Base-by-base conservation (phyloP, 257 asterid species). In the Solanum verrucosum region DNA sequence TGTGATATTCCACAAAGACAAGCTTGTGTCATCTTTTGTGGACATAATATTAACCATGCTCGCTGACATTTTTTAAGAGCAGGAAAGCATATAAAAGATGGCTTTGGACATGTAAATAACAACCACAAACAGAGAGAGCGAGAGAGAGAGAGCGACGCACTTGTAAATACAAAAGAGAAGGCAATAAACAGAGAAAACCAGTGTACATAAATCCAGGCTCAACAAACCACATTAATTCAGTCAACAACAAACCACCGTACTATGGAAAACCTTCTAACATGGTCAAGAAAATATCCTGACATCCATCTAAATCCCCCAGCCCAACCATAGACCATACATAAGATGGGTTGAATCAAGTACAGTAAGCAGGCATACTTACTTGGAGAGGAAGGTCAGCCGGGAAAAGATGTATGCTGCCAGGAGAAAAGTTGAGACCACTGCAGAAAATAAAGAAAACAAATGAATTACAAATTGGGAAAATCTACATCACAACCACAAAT, bases 381-480 rank as follows among this genome's bases (percentile, higher is more conserved):
- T 95, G 93, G 59, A 77, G 46, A 84, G 97, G 93, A 21, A 88
- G 87, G 74, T 92, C 94, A 27, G 94, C 95, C 1, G 95, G 91
- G 90, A 93, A 96, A 87, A 96, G 91, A 88, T 92, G 93, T 91
- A 95, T 95, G 92, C 95, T 92, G 91, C 90, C 87, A 65, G 91
- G 93, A 42, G 93, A 90, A 90, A 94, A 95, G 75, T 90, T 89
- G 89, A 94, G 91, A 86, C 94, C 94, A 89, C 98, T 95, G 98
- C 59, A 20, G 49, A 79, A 13, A 87, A 33, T 8, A 67, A 42
- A 52, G 83, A 84, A 25, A 75, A 88, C 34, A 25, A n/a, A 85
- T 89, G 60, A 84, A 49, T 81, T 52, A 60, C 35, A 60, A 70
- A 75, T 84, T 11, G 49, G 79, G 27, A 85, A 77, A 2, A 46